These are phyloP conservation scores for Lasiodiplodia sp. DNA, from an alignment of 2,329 filamentous ascomycete species.

Conservation along the genomic window DNA sequence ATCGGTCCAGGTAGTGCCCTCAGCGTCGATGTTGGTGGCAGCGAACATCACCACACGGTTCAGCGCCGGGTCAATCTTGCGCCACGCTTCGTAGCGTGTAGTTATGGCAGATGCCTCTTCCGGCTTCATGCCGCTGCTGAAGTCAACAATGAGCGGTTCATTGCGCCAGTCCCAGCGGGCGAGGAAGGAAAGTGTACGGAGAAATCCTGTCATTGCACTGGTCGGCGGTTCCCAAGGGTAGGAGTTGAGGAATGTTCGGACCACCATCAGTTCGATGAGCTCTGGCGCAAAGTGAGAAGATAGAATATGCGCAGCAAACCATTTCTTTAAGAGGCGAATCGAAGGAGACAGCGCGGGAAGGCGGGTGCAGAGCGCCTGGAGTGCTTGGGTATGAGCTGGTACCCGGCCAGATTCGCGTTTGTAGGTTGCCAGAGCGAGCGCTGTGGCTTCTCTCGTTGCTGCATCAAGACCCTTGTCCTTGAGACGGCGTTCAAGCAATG, in stretches of 20 bases:
- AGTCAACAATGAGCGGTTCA: conserved; percentile 81
- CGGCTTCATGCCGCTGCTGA: conserved; percentile 64
- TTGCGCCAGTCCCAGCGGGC: conserved; percentile 91
- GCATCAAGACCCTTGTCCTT: conserved; percentile 75
- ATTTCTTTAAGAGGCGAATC: conserved; percentile 85
- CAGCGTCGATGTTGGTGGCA: conserved; percentile 78
- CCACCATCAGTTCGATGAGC: conserved; percentile 82
- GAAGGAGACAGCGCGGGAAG: conserved; percentile 81
- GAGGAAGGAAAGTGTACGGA: conserved; percentile 80
- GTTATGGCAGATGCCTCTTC: conserved; percentile 69
- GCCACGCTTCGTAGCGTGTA: conserved; percentile 81
- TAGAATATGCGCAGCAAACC: conserved; percentile 87
- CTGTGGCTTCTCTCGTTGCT: conserved; percentile 71
- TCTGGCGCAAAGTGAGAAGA: conserved; percentile 78
- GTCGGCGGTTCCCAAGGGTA: conserved; percentile 82
- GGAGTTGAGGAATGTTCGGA: conserved; percentile 79
- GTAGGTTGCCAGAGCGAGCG: conserved; percentile 72
- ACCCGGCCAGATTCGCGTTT: conserved; percentile 75
- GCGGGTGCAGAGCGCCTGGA: conserved; percentile 81
- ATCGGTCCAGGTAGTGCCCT: conserved; percentile 83
- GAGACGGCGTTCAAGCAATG: conserved; percentile 77
- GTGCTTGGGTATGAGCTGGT: conserved; percentile 81
- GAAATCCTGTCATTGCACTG: conserved; percentile 78
- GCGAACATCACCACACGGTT: conserved; percentile 83
- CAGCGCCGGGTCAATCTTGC: conserved; percentile 87